Evolutionary conservation across 2,329 filamentous ascomycete species (phyloP), one percentile per base, ranked within the genome.

Genomic region (Sporothrix brasiliensis): DNA sequence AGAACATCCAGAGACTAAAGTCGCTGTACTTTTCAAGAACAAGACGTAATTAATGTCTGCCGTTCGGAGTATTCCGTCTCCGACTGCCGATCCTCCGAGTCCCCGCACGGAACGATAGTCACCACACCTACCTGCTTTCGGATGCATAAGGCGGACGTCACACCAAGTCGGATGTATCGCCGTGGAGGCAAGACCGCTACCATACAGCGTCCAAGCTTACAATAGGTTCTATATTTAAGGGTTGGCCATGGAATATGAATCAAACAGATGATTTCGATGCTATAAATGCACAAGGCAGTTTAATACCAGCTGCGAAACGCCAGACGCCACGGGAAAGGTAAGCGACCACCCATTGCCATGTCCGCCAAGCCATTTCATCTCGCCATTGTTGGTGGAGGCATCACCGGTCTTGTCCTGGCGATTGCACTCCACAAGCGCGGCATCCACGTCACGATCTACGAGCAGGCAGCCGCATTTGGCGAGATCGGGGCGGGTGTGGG

Each of bases 351-450:
- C 9, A 6, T 6, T 14, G 21, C 47, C 3, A 67, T 67, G 52
- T 14, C 30, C 3, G 41, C 50, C 13, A 67, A 24, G 50, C 75
- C 75, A 6, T 75, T 79, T 68, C 73, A 78, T 65, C 70, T 81
- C 60, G 80, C 80, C 70, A 78, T 81, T 47, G 75, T 81, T 27
- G 84, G 75, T 75, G 82, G 75, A 74, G 83, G 75, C 75, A 83
- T 76, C 72, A 82, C 76, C 70, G 81, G 80, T 13, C 72, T 81
- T 0, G 78, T 77, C 6, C 75, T 81, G 9, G 78, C 79, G 2
- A 76, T 81, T 34, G 74, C 73, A 19, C 76, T 81, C 6, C 73
- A 75, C 16, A 70, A 74, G 65, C 77, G 78, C 44, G 70, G 75
- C 39, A 74, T 81, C n/a, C 72, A 73, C 2, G 74, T 76, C 70